phyloP scores from a whole-genome alignment of 495 filamentous ascomycete genomes.

The Aspergillus heteromorphus region DNA sequence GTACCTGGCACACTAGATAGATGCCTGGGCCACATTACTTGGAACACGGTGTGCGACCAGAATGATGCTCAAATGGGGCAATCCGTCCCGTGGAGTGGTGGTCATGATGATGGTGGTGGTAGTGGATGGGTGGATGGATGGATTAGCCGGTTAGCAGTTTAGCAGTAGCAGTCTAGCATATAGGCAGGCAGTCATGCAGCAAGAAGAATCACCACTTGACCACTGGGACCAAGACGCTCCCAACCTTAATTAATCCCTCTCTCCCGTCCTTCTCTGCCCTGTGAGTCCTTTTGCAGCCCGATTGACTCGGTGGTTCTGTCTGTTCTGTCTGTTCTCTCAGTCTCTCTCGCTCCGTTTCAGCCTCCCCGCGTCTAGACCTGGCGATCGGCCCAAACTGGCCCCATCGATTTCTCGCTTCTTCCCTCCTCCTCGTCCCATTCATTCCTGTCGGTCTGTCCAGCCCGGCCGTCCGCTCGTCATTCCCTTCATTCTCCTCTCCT shows the following conservation, averaged over 20 bases:
- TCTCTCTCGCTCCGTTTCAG: slow-evolving; percentile 5
- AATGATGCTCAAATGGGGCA: neutral
- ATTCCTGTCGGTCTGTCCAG: neutral
- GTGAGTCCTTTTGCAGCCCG: neutral
- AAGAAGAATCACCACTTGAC: too few species aligned
- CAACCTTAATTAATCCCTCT: too few species aligned
- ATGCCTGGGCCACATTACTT: too few species aligned
- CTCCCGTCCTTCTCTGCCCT: neutral
- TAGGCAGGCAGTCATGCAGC: too few species aligned
- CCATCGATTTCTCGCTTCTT: slow-evolving; percentile 17
- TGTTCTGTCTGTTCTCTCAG: neutral
- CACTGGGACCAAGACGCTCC: too few species aligned
- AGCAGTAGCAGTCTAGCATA: too few species aligned
- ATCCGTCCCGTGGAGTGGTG: neutral
- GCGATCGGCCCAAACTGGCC: slow-evolving; percentile 18
- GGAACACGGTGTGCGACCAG: neutral
- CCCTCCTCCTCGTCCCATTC: slow-evolving; percentile 9
- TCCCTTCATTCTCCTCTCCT: slow-evolving; percentile 2
- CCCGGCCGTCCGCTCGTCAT: neutral
- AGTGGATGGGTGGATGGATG: too few species aligned
- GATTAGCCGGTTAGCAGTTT: too few species aligned
- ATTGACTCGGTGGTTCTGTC: slow-evolving; percentile 26
- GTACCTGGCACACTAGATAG: neutral
- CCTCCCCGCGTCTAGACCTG: slow-evolving; percentile 25
- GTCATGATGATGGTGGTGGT: too few species aligned